These are phyloP conservation scores for Ceratobasidium sp. DNA, from an alignment of 1,284 basidiomycete species.

Conservation along the genomic window DNA sequence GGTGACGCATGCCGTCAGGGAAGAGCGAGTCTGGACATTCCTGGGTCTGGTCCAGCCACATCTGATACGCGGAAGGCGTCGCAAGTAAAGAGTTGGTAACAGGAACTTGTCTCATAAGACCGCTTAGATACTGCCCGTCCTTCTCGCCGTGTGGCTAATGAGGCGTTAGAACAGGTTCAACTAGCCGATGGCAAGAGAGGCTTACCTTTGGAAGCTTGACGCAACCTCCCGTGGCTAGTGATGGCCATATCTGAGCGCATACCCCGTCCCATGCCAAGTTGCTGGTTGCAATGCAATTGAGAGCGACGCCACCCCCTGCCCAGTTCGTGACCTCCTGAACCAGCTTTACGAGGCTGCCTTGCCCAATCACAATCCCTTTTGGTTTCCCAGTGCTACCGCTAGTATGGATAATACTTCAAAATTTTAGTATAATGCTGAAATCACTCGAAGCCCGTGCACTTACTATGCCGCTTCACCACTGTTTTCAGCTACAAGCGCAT, in stretches of 20 bases:
- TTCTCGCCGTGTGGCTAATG: background rate
- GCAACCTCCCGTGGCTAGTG: slow-evolving; percentile 9
- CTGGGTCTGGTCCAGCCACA: slow-evolving; percentile 18
- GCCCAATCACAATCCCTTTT: slow-evolving; percentile 4
- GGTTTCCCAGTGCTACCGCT: slow-evolving; percentile 23
- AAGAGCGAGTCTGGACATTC: background rate
- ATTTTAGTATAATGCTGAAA: background rate
- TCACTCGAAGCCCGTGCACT: background rate
- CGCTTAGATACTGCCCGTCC: slow-evolving; percentile 16
- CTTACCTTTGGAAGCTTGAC: slow-evolving; percentile 22
- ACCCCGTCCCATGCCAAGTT: slow-evolving; percentile 16
- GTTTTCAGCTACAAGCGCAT: background rate
- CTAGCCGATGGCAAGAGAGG: background rate
- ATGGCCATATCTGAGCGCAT: background rate
- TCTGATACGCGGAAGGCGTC: background rate
- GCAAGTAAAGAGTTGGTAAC: background rate
- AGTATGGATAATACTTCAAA: slow-evolving; percentile 8
- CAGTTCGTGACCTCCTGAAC: background rate
- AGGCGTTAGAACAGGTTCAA: background rate
- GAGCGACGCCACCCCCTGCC: background rate
- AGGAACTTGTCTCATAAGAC: background rate
- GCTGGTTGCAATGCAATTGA: slow-evolving; percentile 1
- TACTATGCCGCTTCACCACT: slow-evolving; percentile 12
- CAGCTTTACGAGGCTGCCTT: background rate
- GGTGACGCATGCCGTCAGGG: slow-evolving; percentile 12